Conservation (phyloP, 306 rosid genomes). For the Cercis canadensis region DNA sequence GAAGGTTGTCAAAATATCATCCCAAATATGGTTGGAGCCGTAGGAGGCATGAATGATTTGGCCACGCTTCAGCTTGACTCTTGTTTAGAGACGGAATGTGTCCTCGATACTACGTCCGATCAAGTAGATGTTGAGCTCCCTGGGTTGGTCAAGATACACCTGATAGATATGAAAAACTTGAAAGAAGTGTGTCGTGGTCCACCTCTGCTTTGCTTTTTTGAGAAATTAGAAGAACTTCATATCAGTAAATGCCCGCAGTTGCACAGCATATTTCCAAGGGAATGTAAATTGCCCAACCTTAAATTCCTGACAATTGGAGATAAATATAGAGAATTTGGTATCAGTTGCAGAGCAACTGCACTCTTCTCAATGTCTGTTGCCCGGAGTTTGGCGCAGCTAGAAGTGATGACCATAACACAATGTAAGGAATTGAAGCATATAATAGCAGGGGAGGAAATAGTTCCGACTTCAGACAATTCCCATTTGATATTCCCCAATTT, state of each 20-base stretch:
- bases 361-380: conserved; percentile 31
- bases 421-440: conserved; percentile 26
- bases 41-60: conserved; percentile 31
- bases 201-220: conserved; percentile 5
- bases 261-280: neutral
- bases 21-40: conserved; percentile 18
- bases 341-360: neutral
- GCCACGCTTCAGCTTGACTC: neutral
- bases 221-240: conserved; percentile 24
- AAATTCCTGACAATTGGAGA: neutral
- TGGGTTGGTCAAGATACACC: neutral
- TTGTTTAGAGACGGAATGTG: conserved; percentile 25
- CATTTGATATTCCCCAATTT: neutral
- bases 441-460: neutral
- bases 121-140: neutral
- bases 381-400: conserved; percentile 16
- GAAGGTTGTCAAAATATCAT: conserved; percentile 25
- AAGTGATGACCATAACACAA: conserved; percentile 10
- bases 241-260: neutral
- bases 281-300: neutral
- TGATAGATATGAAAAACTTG: conserved; percentile 5
- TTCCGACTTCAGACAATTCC: too few species aligned
- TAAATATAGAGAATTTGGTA: neutral
- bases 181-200: conserved; percentile 24
- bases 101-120: conserved; percentile 12